These are phyloP conservation scores for Taxillus chinensis DNA, from an alignment of 164 flowering plant species.

Conservation along the genomic window DNA sequence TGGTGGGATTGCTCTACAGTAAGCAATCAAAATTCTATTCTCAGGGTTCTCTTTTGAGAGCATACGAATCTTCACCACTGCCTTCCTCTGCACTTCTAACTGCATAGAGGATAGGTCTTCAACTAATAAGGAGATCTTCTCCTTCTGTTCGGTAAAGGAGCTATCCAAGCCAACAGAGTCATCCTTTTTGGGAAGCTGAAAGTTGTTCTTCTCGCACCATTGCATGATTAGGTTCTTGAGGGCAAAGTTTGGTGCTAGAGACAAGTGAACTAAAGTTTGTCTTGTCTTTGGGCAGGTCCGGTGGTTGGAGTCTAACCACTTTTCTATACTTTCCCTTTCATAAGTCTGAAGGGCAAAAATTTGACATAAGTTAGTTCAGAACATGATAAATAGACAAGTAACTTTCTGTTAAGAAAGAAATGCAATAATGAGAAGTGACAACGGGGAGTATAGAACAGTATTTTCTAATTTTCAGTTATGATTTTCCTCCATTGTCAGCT, in stretches of 20 bases:
- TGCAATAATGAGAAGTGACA: too few relatives aligned
- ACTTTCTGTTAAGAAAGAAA: too few relatives aligned
- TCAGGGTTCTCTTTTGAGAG: constrained; percentile 78
- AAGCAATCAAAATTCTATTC: constrained; percentile 57
- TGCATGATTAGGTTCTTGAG: constrained; percentile 60
- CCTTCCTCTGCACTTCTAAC: constrained; percentile 37
- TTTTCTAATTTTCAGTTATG: too few relatives aligned
- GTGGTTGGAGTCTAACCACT: not conserved
- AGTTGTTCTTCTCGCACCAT: constrained; percentile 73
- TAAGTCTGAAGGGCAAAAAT: not conserved
- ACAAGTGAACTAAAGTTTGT: constrained; percentile 45
- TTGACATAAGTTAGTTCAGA: not conserved
- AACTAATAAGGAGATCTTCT: constrained; percentile 36
- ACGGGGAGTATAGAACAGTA: too few relatives aligned
- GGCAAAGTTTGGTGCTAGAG: constrained; percentile 70
- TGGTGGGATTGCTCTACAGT: constrained; percentile 48
- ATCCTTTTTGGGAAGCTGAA: constrained; percentile 39
- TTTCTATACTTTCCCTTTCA: not conserved
- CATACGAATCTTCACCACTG: constrained; percentile 50
- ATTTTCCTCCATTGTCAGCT: too few relatives aligned
- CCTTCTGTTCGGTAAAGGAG: constrained; percentile 23
- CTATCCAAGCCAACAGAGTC: constrained; percentile 5
- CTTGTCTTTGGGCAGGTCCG: constrained; percentile 78
- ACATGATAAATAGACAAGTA: not conserved
- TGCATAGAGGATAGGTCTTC: constrained; percentile 41